Evolutionary conservation across 352 stramenopile genomes (phyloP).

Genomic region (Saprolegnia parasitica): DNA sequence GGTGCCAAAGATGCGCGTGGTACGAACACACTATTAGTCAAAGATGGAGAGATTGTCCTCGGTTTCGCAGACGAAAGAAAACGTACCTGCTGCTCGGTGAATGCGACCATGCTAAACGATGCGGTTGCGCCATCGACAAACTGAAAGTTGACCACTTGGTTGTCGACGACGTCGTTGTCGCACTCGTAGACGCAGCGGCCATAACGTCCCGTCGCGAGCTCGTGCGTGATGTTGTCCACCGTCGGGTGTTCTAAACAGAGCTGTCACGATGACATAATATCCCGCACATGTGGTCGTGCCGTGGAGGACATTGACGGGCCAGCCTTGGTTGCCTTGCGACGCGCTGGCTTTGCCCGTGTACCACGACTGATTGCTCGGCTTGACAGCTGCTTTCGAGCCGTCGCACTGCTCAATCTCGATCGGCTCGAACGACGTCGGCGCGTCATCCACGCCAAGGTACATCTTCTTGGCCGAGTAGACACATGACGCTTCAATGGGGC

Average conservation of each 20-base stretch:
- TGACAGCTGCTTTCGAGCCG: not conserved
- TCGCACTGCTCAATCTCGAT: slow-evolving; percentile 8
- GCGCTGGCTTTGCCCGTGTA: slow-evolving; percentile 15
- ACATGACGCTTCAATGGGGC: slow-evolving; percentile 24
- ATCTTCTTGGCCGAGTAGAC: slow-evolving; percentile 31
- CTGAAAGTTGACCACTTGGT: slow-evolving; percentile 33
- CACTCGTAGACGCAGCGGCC: slow-evolving; percentile 32
- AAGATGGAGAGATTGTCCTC: not conserved
- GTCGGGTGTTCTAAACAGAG: slow-evolving; percentile 10
- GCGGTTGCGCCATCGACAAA: slow-evolving; percentile 30
- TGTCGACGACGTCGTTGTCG: slow-evolving; percentile 33
- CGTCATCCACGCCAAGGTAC: slow-evolving; percentile 25
- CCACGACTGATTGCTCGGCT: not conserved
- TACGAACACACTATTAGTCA: slow-evolving; percentile 27
- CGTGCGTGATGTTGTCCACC: slow-evolving; percentile 27
- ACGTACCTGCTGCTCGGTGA: slow-evolving; percentile 27
- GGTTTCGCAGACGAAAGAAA: not conserved
- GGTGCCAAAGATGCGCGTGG: slow-evolving; percentile 30
- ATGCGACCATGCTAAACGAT: slow-evolving; percentile 31
- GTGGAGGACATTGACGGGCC: slow-evolving; percentile 23
- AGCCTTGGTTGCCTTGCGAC: slow-evolving; percentile 16
- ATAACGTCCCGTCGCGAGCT: slow-evolving; percentile 29
- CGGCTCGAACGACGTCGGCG: not conserved
- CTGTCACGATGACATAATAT: not conserved
- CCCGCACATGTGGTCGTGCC: slow-evolving; percentile 12